These are phyloP conservation scores for Colletotrichum sp. DNA, from an alignment of 2,329 filamentous ascomycete genomes.

Conservation along the genomic window DNA sequence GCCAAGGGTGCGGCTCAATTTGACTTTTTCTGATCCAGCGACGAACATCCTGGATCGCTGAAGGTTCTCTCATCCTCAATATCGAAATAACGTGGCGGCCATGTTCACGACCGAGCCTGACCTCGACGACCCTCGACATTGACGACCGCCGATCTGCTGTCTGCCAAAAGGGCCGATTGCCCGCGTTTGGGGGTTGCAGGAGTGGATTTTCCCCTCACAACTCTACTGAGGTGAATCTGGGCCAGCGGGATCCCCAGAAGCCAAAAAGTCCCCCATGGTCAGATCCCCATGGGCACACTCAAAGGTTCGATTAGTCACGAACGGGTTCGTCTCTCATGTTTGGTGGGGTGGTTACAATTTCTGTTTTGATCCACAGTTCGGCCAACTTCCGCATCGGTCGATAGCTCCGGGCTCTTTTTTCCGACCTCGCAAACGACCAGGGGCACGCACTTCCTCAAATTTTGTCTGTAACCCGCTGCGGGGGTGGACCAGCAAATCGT, in stretches of 20 bases:
- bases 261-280: constrained; percentile 5
- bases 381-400: constrained; percentile 14
- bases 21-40: background rate
- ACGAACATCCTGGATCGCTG: background rate
- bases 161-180: background rate
- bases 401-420: constrained; percentile 2
- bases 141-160: background rate
- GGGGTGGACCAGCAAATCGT: constrained; percentile 2
- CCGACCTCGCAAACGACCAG: background rate
- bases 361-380: constrained; percentile 12
- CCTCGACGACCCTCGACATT: background rate
- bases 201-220: constrained; percentile 11
- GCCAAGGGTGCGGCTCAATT: constrained; percentile 11
- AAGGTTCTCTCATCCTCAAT: background rate
- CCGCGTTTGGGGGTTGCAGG: background rate
- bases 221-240: background rate
- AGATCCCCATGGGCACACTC: constrained; percentile 9
- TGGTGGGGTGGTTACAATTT: constrained; percentile 3
- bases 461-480: constrained; percentile 2
- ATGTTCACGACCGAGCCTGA: background rate
- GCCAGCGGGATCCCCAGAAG: constrained; percentile 18
- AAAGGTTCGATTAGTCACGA: background rate
- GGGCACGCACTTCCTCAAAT: background rate
- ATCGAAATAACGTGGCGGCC: constrained; percentile 7
- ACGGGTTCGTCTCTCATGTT: background rate